phyloP scores from a whole-genome alignment of 441 rosid species.

The Populus hybrid region DNA sequence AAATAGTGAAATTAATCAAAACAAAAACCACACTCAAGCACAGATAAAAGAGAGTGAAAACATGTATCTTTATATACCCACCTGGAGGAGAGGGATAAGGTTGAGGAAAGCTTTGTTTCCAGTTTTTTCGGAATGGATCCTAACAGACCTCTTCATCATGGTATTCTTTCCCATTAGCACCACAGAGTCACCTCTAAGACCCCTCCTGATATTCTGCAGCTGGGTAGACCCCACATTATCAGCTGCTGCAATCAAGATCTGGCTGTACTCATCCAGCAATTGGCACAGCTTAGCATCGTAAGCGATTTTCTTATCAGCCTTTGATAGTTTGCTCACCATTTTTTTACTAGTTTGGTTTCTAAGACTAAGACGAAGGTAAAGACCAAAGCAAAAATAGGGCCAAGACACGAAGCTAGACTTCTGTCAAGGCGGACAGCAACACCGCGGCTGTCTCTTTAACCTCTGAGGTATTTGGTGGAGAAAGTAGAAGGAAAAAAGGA shows the following conservation, averaged over 20 bases:
- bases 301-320: slow-evolving; percentile 80
- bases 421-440: slow-evolving; percentile 80
- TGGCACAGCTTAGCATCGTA: slow-evolving; percentile 81
- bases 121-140: slow-evolving; percentile 75
- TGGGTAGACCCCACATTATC: slow-evolving; percentile 96
- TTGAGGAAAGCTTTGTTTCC: slow-evolving; percentile 55
- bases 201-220: slow-evolving; percentile 80
- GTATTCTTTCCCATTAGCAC: slow-evolving; percentile 97
- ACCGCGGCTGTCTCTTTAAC: slow-evolving; percentile 78
- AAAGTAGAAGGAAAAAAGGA: neutral
- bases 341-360: neutral
- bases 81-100: slow-evolving; percentile 90
- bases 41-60: neutral
- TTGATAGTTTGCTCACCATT: slow-evolving; percentile 59
- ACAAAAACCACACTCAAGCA: too few species aligned
- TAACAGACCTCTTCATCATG: slow-evolving; percentile 90
- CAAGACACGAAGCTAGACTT: slow-evolving; percentile 62
- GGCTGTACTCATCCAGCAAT: slow-evolving; percentile 73
- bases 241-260: slow-evolving; percentile 77
- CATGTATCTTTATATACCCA: slow-evolving; percentile 27
- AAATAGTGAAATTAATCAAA: neutral
- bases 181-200: slow-evolving; percentile 80
- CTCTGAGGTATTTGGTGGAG: slow-evolving; percentile 25
- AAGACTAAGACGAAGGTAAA: neutral
- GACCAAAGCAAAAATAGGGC: slow-evolving; percentile 45